A percentile compares a stretch with the other conserved stretches of the same genome.
Conservation (phyloP, 2,329 filamentous ascomycete genomes). For the Ramularia collo-cygni region DNA sequence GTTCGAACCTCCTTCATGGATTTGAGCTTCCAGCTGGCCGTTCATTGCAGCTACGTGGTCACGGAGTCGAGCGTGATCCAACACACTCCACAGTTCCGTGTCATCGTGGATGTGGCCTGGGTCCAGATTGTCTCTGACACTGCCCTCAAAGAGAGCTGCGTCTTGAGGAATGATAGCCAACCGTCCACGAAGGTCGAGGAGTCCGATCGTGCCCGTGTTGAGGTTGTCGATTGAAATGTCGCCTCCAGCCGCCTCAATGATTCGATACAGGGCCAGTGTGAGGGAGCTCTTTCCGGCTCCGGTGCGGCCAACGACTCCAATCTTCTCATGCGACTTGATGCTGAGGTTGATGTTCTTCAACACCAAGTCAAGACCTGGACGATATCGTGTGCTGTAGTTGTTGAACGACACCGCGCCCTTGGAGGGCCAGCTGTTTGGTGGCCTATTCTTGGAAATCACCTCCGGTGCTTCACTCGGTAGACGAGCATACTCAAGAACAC, state of each 20-base stretch:
- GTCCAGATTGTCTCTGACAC: conserved; percentile 89
- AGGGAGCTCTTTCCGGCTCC: conserved; percentile 94
- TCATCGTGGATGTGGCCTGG: conserved; percentile 93
- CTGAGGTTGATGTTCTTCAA: conserved; percentile 86
- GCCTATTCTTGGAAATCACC: conserved; percentile 79
- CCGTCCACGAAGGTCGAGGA: conserved; percentile 79
- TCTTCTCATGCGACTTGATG: conserved; percentile 96
- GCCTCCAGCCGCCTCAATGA: conserved; percentile 81
- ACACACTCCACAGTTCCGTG: conserved; percentile 80
- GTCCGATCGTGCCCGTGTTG: conserved; percentile 82
- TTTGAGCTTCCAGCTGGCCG: conserved; percentile 79
- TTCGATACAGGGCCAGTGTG: conserved; percentile 86
- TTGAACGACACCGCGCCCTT: conserved; percentile 83
- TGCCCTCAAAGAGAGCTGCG: conserved; percentile 89
- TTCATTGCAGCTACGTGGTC: conserved; percentile 82
- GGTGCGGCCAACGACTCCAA: conserved; percentile 96
- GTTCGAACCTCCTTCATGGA: conserved; percentile 95
- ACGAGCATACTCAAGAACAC: conserved; percentile 88
- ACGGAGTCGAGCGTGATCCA: conserved; percentile 88
- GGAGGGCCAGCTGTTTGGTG: conserved; percentile 84
- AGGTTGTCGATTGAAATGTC: conserved; percentile 83
- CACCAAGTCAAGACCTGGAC: conserved; percentile 81
- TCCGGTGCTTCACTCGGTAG: conserved; percentile 92
- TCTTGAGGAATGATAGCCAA: conserved; percentile 97
- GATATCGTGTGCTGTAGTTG: conserved; percentile 90